These are phyloP conservation scores for Skeletonema costatum DNA, from an alignment of 108 stramenopile species.

Conservation along the genomic window DNA sequence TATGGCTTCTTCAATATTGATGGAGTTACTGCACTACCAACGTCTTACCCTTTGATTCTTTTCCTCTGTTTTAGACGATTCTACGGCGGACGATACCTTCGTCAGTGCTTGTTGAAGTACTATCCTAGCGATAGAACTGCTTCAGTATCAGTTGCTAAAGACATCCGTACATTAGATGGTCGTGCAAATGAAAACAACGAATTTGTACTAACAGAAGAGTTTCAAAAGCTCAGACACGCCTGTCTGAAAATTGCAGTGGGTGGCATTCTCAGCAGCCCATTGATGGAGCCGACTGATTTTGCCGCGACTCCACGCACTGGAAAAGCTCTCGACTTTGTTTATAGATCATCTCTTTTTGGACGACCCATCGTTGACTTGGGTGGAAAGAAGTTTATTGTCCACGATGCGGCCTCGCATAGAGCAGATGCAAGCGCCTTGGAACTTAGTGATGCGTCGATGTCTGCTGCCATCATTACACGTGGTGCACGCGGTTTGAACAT, in stretches of 20 bases:
- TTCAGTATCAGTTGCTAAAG: constrained; percentile 47
- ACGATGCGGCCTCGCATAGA: constrained; percentile 68
- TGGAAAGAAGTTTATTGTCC: constrained; percentile 71
- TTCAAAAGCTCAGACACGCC: constrained; percentile 35
- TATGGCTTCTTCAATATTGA: neutral
- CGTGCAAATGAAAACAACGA: constrained; percentile 13
- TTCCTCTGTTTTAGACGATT: constrained; percentile 30
- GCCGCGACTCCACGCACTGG: constrained; percentile 72
- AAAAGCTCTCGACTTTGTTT: constrained; percentile 80
- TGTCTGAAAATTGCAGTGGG: constrained; percentile 43
- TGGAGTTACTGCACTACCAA: neutral
- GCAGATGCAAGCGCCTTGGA: constrained; percentile 83
- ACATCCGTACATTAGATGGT: constrained; percentile 60
- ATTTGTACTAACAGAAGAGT: constrained; percentile 27
- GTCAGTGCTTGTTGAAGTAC: constrained; percentile 80
- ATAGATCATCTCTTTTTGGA: constrained; percentile 77
- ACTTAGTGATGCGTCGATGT: constrained; percentile 78
- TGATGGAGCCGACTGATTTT: constrained; percentile 82
- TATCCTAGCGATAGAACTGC: constrained; percentile 84
- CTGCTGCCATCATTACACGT: constrained; percentile 58
- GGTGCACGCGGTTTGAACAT: constrained; percentile 50
- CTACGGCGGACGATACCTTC: constrained; percentile 64
- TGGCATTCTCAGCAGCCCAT: constrained; percentile 58
- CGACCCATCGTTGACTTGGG: constrained; percentile 70
- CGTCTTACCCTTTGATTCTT: neutral